A percentile compares a stretch with the other conserved stretches of the same genome.
phyloP scores from a whole-genome alignment of 2,329 filamentous ascomycete species.

The Periconia sp. region DNA sequence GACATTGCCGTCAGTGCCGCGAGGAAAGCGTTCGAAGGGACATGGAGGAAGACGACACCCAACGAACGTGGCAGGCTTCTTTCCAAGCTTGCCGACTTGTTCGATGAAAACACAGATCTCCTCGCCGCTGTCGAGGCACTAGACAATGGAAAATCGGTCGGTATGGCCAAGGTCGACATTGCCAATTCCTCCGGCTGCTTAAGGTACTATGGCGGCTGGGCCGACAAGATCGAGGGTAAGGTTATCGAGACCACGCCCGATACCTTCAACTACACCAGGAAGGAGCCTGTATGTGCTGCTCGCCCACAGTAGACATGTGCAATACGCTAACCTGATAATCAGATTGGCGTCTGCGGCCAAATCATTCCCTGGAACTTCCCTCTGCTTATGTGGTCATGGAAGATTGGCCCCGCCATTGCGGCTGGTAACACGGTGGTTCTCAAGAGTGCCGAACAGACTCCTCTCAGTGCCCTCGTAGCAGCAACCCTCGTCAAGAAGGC shows the following conservation, averaged over 20 bases:
- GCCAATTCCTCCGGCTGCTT: constrained; percentile 67
- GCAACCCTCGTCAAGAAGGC: constrained; percentile 70
- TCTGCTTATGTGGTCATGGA: constrained; percentile 80
- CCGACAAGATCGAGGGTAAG: constrained; percentile 89
- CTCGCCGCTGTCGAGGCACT: constrained; percentile 83
- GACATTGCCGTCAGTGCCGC: constrained; percentile 80
- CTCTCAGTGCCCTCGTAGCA: constrained; percentile 68
- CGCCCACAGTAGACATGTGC: background rate
- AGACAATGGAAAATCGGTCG: constrained; percentile 83
- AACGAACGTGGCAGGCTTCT: constrained; percentile 70
- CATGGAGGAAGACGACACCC: constrained; percentile 70
- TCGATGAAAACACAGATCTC: constrained; percentile 75
- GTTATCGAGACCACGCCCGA: constrained; percentile 77
- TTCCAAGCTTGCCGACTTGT: constrained; percentile 75
- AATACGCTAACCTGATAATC: constrained; percentile 17
- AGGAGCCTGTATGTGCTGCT: constrained; percentile 64
- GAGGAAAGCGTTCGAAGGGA: constrained; percentile 78
- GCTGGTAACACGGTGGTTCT: constrained; percentile 72
- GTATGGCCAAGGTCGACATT: constrained; percentile 76
- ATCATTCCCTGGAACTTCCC: constrained; percentile 93
- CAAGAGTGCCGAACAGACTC: constrained; percentile 78
- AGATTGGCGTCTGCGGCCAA: constrained; percentile 78
- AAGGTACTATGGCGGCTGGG: constrained; percentile 87
- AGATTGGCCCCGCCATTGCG: constrained; percentile 73
- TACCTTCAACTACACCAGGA: constrained; percentile 81